Percentiles rank a stretch among this genome's conserved stretches.
These are phyloP conservation scores for Jackrogersella multiformis DNA, from an alignment of 495 filamentous ascomycete species.

Conservation along the genomic window DNA sequence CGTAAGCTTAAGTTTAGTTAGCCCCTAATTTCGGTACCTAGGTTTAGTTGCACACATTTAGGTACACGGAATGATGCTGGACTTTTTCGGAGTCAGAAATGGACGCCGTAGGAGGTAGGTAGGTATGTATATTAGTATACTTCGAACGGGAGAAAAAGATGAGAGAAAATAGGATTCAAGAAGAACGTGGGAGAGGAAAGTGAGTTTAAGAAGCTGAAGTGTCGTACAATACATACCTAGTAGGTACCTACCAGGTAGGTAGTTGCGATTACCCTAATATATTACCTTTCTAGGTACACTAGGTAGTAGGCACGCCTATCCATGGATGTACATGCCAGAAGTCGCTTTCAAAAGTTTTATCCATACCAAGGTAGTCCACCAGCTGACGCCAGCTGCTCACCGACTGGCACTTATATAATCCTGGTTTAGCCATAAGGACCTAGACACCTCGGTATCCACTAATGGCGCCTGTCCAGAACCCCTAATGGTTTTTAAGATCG, in stretches of 20 bases:
- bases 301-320: conserved; percentile 15
- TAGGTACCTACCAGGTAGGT: no score
- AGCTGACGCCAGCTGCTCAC: no score
- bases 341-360: no score
- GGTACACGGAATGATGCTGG: conserved; percentile 2
- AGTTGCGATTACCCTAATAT: conserved; percentile 12
- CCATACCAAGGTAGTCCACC: no score
- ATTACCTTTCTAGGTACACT: no score
- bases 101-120: neutral
- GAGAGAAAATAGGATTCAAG: conserved; percentile 6
- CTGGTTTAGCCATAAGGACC: no score
- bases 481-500: no score
- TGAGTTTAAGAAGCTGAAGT: conserved; percentile 5
- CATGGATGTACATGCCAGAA: conserved; percentile 2
- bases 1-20: conserved; percentile 17
- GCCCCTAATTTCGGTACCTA: neutral
- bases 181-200: neutral
- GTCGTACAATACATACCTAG: neutral
- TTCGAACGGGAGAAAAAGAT: neutral
- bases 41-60: conserved; percentile 20
- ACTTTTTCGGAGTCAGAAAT: neutral
- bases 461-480: no score
- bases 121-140: conserved; percentile 4
- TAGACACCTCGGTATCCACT: no score
- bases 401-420: no score